Base-by-base conservation (phyloP, 2,329 filamentous ascomycete species). In the Fusarium sp. region DNA sequence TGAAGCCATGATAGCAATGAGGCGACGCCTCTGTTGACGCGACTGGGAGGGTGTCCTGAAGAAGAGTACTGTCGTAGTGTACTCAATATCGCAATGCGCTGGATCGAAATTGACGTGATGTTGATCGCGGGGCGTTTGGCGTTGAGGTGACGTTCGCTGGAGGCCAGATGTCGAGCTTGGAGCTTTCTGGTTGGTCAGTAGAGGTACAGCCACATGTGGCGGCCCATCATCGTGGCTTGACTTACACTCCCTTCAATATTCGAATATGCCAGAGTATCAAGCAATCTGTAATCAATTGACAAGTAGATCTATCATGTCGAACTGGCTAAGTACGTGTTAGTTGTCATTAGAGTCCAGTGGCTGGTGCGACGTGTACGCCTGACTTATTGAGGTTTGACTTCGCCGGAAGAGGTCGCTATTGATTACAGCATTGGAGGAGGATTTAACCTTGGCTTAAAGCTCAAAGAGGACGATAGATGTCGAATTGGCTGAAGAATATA, bases 1-100 rank as follows among this genome's bases (percentile, higher is more conserved):
- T 51, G 78, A 75, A 55, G 80, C 75, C 82, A 83, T 83, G 58
- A 19, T 60, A 68, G 56, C 37, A 31, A 30, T 48, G 65, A 62
- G 57, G 69, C 61, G 58, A 67, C 44, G 67, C 60, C 67, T 70
- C 55, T 61, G 43, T 49, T 52, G 31, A 19, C 3, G 10, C 19
- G 14, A 34, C 39, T 58, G 18, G 16, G 19, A 18, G 26, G 37
- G 18, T 41, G 21, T 19, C 13, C 46, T 30, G 37, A 25, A n/a
- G 25, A 42, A 26, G 18, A 3, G 2, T 4, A 4, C 23, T 28
- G 41, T 28, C 26, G n/a, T 21, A 23, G 26, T 25, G 23, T 8
- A 58, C 37, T 18, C 21, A 45, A 39, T 13, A 14, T 44, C 31
- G 50, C n/a, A 67, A 48, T 59, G 62, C 52, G 62, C 44, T 44